Conservation (phyloP, 2,329 filamentous ascomycete genomes). For the Shiraia sp. region DNA sequence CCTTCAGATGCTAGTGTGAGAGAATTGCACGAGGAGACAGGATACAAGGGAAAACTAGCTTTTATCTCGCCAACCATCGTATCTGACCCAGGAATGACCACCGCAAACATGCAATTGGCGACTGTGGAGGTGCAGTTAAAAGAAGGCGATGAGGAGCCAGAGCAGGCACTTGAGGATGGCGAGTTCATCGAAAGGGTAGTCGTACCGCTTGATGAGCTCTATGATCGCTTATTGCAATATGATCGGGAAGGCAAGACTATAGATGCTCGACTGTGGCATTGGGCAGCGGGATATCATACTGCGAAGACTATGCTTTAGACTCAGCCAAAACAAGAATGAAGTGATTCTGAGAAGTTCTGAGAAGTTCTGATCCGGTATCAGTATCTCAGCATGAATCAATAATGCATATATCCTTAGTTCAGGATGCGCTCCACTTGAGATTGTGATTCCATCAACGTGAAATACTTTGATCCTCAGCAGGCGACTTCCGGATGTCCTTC, state of each 20-base stretch:
- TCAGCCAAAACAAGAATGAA: not conserved
- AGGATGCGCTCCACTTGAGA: too few species aligned
- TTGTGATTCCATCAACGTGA: too few species aligned
- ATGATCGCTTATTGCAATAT: conserved; percentile 56
- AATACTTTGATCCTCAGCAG: conserved; percentile 4
- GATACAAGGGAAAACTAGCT: conserved; percentile 58
- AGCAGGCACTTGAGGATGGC: conserved; percentile 64
- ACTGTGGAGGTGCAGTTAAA: conserved; percentile 61
- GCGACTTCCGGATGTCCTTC: conserved; percentile 31
- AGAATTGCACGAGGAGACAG: conserved; percentile 66
- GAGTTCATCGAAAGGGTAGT: conserved; percentile 65
- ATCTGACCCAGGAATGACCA: conserved; percentile 65
- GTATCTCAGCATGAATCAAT: too few species aligned
- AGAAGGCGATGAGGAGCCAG: conserved; percentile 55
- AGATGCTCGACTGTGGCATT: conserved; percentile 64
- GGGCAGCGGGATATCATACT: conserved; percentile 62
- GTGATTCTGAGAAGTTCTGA: too few species aligned
- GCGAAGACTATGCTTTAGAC: conserved; percentile 35
- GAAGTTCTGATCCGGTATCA: too few species aligned
- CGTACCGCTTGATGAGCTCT: conserved; percentile 60
- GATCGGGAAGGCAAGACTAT: conserved; percentile 56
- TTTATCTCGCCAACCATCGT: conserved; percentile 68
- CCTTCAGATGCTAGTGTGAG: conserved; percentile 60
- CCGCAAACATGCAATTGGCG: conserved; percentile 64
- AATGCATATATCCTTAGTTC: too few species aligned